These are phyloP conservation scores for Nakazawaea ishiwadae DNA, from an alignment of 805 yeast genomes.

Conservation along the genomic window DNA sequence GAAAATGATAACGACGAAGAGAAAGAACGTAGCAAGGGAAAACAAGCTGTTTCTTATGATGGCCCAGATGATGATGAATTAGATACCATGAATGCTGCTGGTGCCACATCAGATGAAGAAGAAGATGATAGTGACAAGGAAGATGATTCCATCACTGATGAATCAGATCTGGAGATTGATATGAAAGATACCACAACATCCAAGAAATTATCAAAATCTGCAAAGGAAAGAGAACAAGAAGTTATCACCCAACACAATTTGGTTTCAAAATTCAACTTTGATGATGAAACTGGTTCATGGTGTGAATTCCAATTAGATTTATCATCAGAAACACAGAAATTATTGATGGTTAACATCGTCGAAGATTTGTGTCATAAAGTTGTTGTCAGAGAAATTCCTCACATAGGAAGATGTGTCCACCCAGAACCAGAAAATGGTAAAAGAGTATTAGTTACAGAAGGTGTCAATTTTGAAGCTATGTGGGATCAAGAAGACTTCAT, in stretches of 20 bases:
- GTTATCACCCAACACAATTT: conserved; percentile 70
- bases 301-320: conserved; percentile 85
- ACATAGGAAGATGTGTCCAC: conserved; percentile 88
- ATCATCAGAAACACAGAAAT: conserved; percentile 81
- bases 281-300: conserved; percentile 86
- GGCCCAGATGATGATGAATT: conserved; percentile 94
- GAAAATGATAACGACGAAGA: conserved; percentile 64
- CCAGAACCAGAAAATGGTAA: conserved; percentile 68
- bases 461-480: conserved; percentile 96
- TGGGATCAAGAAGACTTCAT: conserved; percentile 96
- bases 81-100: conserved; percentile 83
- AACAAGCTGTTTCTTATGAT: conserved; percentile 89
- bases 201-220: conserved; percentile 47
- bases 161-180: conserved; percentile 36
- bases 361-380: conserved; percentile 87
- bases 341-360: conserved; percentile 94
- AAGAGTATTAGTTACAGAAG: conserved; percentile 88
- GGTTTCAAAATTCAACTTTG: conserved; percentile 81
- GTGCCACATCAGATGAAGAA: conserved; percentile 65
- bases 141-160: conserved; percentile 34
- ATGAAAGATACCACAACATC: conserved; percentile 23
- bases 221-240: conserved; percentile 81
- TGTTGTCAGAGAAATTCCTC: conserved; percentile 88
- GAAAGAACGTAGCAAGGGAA: conserved; percentile 54
- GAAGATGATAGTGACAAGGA: conserved; percentile 40